Evolutionary conservation across 2,329 filamentous ascomycete genomes (phyloP).

Genomic region (Sarocladium kiliense): DNA sequence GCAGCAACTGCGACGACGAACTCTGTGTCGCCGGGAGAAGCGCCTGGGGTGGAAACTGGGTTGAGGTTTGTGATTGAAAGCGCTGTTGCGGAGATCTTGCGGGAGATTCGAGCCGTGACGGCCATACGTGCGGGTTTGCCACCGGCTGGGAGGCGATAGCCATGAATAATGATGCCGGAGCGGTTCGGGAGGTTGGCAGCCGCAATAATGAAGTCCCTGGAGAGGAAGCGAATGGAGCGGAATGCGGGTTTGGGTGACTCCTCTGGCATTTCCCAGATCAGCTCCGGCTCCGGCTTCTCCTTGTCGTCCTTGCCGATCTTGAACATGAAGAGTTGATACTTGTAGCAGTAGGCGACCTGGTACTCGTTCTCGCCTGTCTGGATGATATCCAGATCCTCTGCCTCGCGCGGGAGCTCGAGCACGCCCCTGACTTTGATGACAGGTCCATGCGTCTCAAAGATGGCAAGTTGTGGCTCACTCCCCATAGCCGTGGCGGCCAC

Average conservation of each 20-base stretch:
- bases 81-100: conserved; percentile 66
- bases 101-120: conserved; percentile 54
- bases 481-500: conserved; percentile 76
- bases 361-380: conserved; percentile 59
- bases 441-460: conserved; percentile 58
- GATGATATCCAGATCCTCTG: conserved; percentile 63
- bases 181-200: conserved; percentile 55
- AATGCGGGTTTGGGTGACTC: conserved; percentile 45
- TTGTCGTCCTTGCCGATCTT: conserved; percentile 42
- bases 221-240: conserved; percentile 54
- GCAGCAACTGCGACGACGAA: conserved; percentile 76
- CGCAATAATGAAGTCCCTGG: conserved; percentile 51
- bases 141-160: conserved; percentile 41
- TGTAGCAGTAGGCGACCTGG: conserved; percentile 73
- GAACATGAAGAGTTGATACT: conserved; percentile 67
- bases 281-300: conserved; percentile 37
- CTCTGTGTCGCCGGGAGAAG: conserved; percentile 60
- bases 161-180: conserved; percentile 51
- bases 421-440: conserved; percentile 41
- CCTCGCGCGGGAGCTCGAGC: conserved; percentile 49
- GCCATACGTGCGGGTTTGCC: conserved; percentile 41
- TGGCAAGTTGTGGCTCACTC: conserved; percentile 68
- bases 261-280: conserved; percentile 52
- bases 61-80: conserved; percentile 71
- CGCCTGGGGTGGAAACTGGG: conserved; percentile 43